phyloP scores from a whole-genome alignment of 768 basidiomycete species.

The Exidia glandulosa region DNA sequence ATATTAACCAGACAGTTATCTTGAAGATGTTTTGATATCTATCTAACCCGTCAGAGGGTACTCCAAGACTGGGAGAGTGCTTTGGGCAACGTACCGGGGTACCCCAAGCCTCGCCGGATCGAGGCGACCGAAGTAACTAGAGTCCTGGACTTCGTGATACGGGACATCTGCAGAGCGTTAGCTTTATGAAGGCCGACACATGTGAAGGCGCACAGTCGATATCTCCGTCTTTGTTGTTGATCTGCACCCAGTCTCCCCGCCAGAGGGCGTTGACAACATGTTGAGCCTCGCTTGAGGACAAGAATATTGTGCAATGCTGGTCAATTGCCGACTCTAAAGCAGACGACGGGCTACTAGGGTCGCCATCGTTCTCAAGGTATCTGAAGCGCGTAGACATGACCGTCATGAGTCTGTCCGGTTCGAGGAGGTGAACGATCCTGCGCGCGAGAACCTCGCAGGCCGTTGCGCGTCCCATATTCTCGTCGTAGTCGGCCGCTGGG shows the following conservation, averaged over 20 bases:
- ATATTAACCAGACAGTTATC: conserved; percentile 64
- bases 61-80: neutral
- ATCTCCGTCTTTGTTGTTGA: conserved; percentile 59
- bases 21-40: conserved; percentile 81
- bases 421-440: conserved; percentile 58
- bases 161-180: conserved; percentile 42
- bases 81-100: conserved; percentile 39
- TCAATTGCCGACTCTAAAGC: conserved; percentile 89
- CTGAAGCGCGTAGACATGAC: conserved; percentile 75
- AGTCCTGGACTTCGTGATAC: conserved; percentile 43
- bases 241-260: conserved; percentile 73
- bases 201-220: conserved; percentile 52
- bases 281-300: conserved; percentile 80
- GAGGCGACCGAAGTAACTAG: conserved; percentile 57
- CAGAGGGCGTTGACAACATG: conserved; percentile 47
- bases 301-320: conserved; percentile 73
- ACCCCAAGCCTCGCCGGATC: conserved; percentile 71
- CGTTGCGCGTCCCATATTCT: conserved; percentile 68
- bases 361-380: conserved; percentile 63
- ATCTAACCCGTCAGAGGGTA: neutral
- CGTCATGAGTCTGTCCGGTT: conserved; percentile 48
- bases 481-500: conserved; percentile 65
- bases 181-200: conserved; percentile 2
- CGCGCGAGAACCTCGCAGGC: conserved; percentile 82
- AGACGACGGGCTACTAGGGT: conserved; percentile 59